phyloP scores from a whole-genome alignment of 2,329 filamentous ascomycete genomes.

The Trichophyton mentagrophytes region DNA sequence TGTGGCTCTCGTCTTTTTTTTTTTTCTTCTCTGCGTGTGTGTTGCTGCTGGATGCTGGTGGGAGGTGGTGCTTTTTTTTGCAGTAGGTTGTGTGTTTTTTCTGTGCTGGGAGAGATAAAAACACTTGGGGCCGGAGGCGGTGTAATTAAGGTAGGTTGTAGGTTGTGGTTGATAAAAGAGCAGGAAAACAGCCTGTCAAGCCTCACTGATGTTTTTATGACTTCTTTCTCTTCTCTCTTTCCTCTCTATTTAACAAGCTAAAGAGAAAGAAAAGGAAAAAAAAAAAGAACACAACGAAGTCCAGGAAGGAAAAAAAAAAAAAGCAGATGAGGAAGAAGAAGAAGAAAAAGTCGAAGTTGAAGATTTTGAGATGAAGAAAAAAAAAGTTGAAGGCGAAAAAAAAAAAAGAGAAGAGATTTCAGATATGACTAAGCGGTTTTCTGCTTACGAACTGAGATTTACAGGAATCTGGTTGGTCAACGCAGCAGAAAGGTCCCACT shows the following conservation, averaged over 20 bases:
- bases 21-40: neutral
- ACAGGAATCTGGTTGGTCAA: neutral
- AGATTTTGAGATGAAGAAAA: slow-evolving; percentile 3
- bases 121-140: neutral
- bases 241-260: neutral
- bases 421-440: neutral
- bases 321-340: neutral
- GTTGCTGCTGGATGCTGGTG: too few relatives aligned
- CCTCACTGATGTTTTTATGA: neutral
- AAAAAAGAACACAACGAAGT: neutral
- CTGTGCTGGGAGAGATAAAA: neutral
- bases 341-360: neutral
- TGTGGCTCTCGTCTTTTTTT: neutral
- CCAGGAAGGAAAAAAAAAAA: neutral
- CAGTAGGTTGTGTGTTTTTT: neutral
- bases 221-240: neutral
- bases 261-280: slow-evolving; percentile 4
- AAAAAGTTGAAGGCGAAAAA: neutral
- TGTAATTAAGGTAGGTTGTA: neutral
- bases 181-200: neutral
- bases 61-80: neutral
- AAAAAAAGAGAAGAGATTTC: neutral
- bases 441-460: neutral
- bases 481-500: neutral
- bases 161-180: neutral